Percentiles rank a stretch among this genome's conserved stretches.
Evolutionary conservation across 2,329 filamentous ascomycete genomes (phyloP).

Genomic region (Westerdykella ornata): DNA sequence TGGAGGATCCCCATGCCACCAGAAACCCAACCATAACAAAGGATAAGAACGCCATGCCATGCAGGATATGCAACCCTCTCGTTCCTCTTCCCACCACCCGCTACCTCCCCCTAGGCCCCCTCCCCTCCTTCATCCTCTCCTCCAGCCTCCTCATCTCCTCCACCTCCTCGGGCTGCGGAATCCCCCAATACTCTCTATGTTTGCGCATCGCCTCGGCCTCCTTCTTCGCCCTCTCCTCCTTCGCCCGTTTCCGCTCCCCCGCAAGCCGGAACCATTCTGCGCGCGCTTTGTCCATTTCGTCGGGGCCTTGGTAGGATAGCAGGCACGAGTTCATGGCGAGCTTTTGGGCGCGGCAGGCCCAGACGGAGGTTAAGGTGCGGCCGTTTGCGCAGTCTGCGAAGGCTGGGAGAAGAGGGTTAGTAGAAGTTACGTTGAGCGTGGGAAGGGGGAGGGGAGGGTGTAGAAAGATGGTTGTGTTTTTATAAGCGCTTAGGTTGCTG

Average conservation of each 20-base stretch:
- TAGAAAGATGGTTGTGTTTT: not conserved
- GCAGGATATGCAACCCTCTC: not conserved
- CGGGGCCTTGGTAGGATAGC: slow-evolving; percentile 74
- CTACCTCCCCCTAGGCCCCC: slow-evolving; percentile 1
- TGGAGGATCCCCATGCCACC: not conserved
- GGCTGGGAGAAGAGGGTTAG: slow-evolving; percentile 46
- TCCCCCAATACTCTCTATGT: slow-evolving; percentile 48
- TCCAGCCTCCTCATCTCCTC: slow-evolving; percentile 24
- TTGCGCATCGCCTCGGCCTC: slow-evolving; percentile 43
- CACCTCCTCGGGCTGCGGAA: slow-evolving; percentile 29
- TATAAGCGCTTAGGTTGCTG: not conserved
- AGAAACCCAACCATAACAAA: not conserved
- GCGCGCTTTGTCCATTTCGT: slow-evolving; percentile 78
- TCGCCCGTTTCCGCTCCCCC: slow-evolving; percentile 61
- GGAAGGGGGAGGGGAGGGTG: not conserved
- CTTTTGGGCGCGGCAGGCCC: slow-evolving; percentile 73
- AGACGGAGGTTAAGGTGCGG: slow-evolving; percentile 81
- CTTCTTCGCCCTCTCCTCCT: slow-evolving; percentile 50
- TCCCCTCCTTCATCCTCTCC: slow-evolving; percentile 7
- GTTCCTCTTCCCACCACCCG: slow-evolving; percentile 7
- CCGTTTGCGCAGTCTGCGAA: slow-evolving; percentile 86
- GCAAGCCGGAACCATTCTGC: slow-evolving; percentile 87
- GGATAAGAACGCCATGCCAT: slow-evolving; percentile 1
- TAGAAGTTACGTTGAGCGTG: not conserved
- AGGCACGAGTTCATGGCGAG: slow-evolving; percentile 92